Evolutionary conservation across 2,329 filamentous ascomycete genomes (phyloP), one percentile per base, ranked within the genome.

Genomic region (Alternaria dauci): DNA sequence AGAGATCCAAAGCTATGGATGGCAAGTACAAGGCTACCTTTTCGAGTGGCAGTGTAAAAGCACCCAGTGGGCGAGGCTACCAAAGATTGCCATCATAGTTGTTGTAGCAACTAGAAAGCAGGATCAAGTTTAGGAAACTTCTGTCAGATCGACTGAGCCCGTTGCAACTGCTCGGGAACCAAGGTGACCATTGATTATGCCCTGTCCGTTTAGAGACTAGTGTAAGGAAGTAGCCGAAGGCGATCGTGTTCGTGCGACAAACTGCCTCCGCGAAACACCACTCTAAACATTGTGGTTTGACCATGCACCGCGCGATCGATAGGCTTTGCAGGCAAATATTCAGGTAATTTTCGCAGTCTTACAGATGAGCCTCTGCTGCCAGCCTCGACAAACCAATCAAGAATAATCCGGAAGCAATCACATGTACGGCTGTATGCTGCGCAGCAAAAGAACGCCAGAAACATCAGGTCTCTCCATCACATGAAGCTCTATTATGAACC

Each of bases 1-100:
- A 90, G 75, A 81, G 84, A 43, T 67, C 68, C 52, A 82, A 85
- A 62, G 83, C 81, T 48, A 55, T 76, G 60, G 71, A 72, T 48
- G 58, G 57, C 23, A 75, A 68, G 54, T 61, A 68, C 36, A 76
- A 71, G 34, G 75, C 70, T 7, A 77, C 72, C 3, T 79, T 78
- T 50, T 73, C 70, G 25, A 76, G 74, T 58, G 73, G 68, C 4
- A 71, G 55, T 25, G 62, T 76, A 9, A 73, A 71, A 39, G 72
- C 75, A 26, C 52, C 63, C 14, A 58, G 57, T 41, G 58, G 55
- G 23, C 59, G 65, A 28, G 62, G 62, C 28, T 68, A 67, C n/a
- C 58, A 53, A 28, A 58, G 48, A 58, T 58, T 12, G 12, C 8
- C 20, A 6, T 36, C 20, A 23, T 38, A 26, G 14, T 20, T 38